Base-by-base conservation (phyloP, 176 grass and related monocot species). In the Carex scoparia region DNA sequence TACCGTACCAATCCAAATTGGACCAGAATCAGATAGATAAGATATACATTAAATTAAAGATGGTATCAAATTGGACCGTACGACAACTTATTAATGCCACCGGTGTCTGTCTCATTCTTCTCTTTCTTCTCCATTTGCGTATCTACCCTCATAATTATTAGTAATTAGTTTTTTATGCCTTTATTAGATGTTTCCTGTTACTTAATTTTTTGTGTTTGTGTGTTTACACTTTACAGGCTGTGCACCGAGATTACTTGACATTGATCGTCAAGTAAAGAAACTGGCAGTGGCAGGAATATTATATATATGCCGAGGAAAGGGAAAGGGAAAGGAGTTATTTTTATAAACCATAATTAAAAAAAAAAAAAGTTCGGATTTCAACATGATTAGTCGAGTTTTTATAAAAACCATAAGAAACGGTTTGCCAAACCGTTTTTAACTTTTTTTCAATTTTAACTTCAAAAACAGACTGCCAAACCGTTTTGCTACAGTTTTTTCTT, bases 31-130 rank as follows among this genome's bases (percentile, higher is more conserved):
- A 23, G 23, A 23, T 23, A 23, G 23, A 23, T 23, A 23, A 23
- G 23, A 83, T 68, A 83, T 83, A 81, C 79, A 67, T 67, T 67
- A 53, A 83, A 54, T 67, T 67, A 53, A 83, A 54, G 80, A 83
- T 83, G 72, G 61, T 30, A 67, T 67, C 80, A 65, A 54, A 23
- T 23, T 23, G 23, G n/a, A 65, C 61, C 80, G 80, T 82, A 82
- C 80, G 7, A 46, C 1, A 7, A 46, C 10, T 48, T 54, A 0
- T 83, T 83, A 68, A 65, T 53, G 80, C 61, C 60, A 46, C 42
- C 60, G 32, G 61, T 31, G 37, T 49, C 33, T 35, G 23, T 23
- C 12, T 7, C 19, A 82, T 82, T 38, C 14, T 54, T 49, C 40
- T 66, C 63, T 49, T 59, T 53, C 72, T 82, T 80, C 1, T 46